phyloP scores from a whole-genome alignment of 768 basidiomycete species.

The Lactifluus echinatus region DNA sequence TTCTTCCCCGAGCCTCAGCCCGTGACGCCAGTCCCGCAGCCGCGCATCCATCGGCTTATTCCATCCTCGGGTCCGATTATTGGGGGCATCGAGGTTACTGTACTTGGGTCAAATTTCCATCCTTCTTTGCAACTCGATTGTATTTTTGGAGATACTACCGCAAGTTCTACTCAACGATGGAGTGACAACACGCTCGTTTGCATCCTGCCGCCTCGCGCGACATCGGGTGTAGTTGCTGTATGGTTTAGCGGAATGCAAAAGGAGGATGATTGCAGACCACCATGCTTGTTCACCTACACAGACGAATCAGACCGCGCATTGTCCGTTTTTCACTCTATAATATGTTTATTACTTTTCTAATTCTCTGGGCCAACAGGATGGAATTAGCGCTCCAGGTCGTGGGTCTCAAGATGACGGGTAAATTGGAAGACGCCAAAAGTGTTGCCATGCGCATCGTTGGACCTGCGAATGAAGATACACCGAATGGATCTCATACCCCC shows the following conservation, averaged over 20 bases:
- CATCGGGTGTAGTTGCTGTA: conserved; percentile 82
- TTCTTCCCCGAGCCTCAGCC: conserved; percentile 51
- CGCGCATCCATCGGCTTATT: conserved; percentile 79
- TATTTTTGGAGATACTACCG: conserved; percentile 75
- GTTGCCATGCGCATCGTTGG: conserved; percentile 91
- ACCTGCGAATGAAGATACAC: conserved; percentile 48
- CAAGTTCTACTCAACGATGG: conserved; percentile 85
- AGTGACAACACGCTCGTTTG: conserved; percentile 91
- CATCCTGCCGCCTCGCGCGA: conserved; percentile 71
- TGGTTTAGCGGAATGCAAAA: conserved; percentile 75
- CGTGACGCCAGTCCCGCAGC: conserved; percentile 42
- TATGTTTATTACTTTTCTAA: conserved; percentile 9
- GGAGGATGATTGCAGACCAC: conserved; percentile 44
- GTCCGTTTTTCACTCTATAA: conserved; percentile 38
- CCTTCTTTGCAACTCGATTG: conserved; percentile 62
- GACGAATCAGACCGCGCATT: conserved; percentile 85
- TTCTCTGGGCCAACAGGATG: conserved; percentile 48
- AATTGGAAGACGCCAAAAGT: conserved; percentile 87
- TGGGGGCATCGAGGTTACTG: conserved; percentile 90
- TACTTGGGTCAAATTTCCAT: conserved; percentile 88
- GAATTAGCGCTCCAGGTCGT: conserved; percentile 93
- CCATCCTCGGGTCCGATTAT: conserved; percentile 79
- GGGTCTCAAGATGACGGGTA: conserved; percentile 93
- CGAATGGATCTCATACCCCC: conserved; percentile 17
- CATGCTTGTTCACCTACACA: conserved; percentile 77